Evolutionary conservation across 176 grass and related monocot genomes (phyloP), one percentile per base, ranked within the genome.

Genomic region (Tillandsia fasciculata): DNA sequence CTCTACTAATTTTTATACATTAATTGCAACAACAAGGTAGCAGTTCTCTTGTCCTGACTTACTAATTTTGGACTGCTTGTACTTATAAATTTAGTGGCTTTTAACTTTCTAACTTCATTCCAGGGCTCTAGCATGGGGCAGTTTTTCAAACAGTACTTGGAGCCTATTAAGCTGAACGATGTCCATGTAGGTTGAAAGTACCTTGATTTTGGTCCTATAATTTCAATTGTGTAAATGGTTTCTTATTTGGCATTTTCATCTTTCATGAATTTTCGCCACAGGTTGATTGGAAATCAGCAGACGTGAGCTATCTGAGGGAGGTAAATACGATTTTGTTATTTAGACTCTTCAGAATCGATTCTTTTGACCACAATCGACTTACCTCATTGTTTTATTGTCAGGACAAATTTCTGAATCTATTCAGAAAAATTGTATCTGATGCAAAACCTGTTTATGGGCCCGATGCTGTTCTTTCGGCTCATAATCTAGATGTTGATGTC

Each of bases 91-190:
- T 23, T 17, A 61, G 71, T 26, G 59, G 12, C 14, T 28, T 63
- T 79, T 2, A 12, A 8, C 15, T 53, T 79, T 70, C 2, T 74
- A 10, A 48, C 85, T 82, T 61, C 10, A 29, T 85, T 79, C 74
- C 70, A 97, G 94, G 94, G 89, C 27, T 97, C 94, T 51, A 92
- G 89, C 82, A 84, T 97, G 94, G 89, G 94, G 12, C 94, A 97
- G 28, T 92, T 92, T 69, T 97, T 90, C 14, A 74, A 72, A 73
- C 77, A 97, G 72, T 97, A 90, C 50, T 72, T 97, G 82, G 81
- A 92, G 63, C 70, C 89, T 54, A 97, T 97, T 76, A 97, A 71
- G 73, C 65, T 97, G 82, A 97, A 97, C 82, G 89, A 97, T 86
- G 82, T 77, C 56, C 72, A 92, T 83, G 94, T 97, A 83, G 12